Evolutionary conservation across 768 basidiomycete species (phyloP).

Genomic region (Sarcodon sp.): DNA sequence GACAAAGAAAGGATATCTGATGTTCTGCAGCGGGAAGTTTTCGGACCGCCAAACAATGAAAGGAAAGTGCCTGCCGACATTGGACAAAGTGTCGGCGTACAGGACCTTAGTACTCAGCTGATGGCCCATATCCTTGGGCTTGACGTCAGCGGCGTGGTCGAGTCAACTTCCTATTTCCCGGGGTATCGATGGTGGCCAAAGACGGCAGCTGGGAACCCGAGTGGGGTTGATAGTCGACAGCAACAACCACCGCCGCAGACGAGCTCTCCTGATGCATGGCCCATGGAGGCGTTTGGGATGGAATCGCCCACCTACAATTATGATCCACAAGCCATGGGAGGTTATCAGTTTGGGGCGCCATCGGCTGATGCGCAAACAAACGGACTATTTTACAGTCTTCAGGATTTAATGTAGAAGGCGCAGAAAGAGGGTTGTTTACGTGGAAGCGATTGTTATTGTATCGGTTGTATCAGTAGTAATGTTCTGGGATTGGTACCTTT

Average conservation of each 20-base stretch:
- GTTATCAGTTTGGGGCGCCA: background rate
- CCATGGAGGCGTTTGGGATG: background rate
- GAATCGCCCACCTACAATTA: background rate
- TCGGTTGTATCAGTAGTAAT: too few species aligned
- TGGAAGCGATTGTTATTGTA: too few species aligned
- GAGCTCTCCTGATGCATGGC: background rate
- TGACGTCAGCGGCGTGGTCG: conserved; percentile 44
- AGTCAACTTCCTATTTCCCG: conserved; percentile 36
- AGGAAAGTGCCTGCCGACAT: background rate
- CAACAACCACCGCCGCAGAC: background rate
- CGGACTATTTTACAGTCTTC: background rate
- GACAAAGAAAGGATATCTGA: conserved; percentile 4
- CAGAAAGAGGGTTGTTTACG: background rate
- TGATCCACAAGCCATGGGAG: background rate
- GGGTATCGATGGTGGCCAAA: conserved; percentile 63
- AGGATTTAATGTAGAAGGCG: background rate
- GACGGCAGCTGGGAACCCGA: conserved; percentile 7
- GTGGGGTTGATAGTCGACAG: background rate
- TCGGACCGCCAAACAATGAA: background rate
- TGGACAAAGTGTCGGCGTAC: conserved; percentile 9
- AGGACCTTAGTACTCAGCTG: conserved; percentile 49
- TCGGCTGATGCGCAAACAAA: background rate
- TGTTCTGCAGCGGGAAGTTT: background rate
- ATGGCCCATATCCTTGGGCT: conserved; percentile 67
- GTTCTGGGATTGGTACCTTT: too few species aligned